A percentile compares a stretch with the other conserved stretches of the same genome.
Evolutionary conservation across 768 basidiomycete species (phyloP).

Genomic region (Leucocoprinus leucothites): DNA sequence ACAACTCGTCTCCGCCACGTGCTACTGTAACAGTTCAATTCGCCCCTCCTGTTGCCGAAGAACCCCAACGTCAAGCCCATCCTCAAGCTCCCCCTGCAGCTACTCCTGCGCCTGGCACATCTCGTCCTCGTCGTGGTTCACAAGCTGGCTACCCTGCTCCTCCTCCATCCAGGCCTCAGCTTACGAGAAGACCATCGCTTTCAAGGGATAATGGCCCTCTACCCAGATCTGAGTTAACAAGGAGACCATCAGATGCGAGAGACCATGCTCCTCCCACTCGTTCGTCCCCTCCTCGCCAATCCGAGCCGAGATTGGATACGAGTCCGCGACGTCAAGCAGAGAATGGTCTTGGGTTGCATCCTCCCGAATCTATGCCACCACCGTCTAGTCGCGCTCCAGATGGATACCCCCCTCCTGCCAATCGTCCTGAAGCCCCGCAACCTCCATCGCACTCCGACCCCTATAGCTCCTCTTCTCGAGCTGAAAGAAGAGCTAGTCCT

Average conservation of each 20-base stretch:
- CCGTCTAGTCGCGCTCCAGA: background rate
- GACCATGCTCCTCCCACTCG: conserved; percentile 2
- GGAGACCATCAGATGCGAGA: background rate
- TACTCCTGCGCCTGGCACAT: background rate
- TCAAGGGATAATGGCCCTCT: background rate
- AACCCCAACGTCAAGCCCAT: background rate
- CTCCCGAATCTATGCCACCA: background rate
- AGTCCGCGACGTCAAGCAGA: conserved; percentile 5
- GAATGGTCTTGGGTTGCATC: background rate
- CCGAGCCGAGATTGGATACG: conserved; percentile 2
- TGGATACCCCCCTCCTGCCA: background rate
- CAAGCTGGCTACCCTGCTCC: background rate
- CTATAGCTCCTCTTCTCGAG: background rate
- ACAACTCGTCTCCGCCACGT: conserved; percentile 6
- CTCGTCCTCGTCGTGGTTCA: conserved; percentile 5
- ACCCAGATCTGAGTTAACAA: background rate
- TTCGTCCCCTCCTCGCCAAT: conserved; percentile 4
- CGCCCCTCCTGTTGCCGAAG: background rate
- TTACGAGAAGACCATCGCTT: background rate
- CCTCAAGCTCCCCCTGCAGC: background rate
- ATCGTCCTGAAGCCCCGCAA: background rate
- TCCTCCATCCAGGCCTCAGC: background rate
- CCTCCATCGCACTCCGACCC: background rate
- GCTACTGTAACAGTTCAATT: background rate
- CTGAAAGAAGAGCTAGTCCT: conserved; percentile 2